Evolutionary conservation across 495 filamentous ascomycete genomes (phyloP), one percentile per base, ranked within the genome.

Genomic region (Hamigera avellanea): DNA sequence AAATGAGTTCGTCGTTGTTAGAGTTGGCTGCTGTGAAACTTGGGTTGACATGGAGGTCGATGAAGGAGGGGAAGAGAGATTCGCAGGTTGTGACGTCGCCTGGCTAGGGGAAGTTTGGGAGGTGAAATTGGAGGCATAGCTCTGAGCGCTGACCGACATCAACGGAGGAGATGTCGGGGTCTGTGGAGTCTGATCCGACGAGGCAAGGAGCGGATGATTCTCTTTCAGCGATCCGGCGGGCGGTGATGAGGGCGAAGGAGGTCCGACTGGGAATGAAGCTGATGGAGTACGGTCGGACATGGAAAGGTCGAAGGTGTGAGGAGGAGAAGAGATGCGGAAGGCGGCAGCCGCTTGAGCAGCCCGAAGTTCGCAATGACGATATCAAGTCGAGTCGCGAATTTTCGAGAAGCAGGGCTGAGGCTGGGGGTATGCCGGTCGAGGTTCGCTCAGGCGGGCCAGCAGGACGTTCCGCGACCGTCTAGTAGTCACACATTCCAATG

Each of bases 101-200:
- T 62, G 57, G 48, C 56, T 59, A 41, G 60, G 56, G 56, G 59
- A 61, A 56, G 61, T 53, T 52, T 67, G 63, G 49, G 61, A 54
- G 56, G 53, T 47, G 52, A 67, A 52, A 49, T 56, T 56, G 52
- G 56, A 55, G 59, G 56, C 65, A 69, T 69, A 56, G 44, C 54
- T 66, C 45, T 53, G 54, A 54, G 65, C 57, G 52, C 58, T 61
- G 52, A 67, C 62, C 59, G 63, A 67, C 65, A 69, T 69, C 62
- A 67, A 69, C 63, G 62, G 58, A 64, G 65, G 63, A 18, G 65
- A 67, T 56, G 54, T 59, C 49, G 62, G 64, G 26, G 64, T 60
- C 48, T 62, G 63, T 30, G 62, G 65, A 26, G 54, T 56, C 27
- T 57, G 54, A 40, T 64, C 57, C 53, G 54, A 56, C 13, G 49